A percentile compares a stretch with the other conserved stretches of the same genome.
Conservation (phyloP, 345 rosid genomes). For the Cardamine occulta region DNA sequence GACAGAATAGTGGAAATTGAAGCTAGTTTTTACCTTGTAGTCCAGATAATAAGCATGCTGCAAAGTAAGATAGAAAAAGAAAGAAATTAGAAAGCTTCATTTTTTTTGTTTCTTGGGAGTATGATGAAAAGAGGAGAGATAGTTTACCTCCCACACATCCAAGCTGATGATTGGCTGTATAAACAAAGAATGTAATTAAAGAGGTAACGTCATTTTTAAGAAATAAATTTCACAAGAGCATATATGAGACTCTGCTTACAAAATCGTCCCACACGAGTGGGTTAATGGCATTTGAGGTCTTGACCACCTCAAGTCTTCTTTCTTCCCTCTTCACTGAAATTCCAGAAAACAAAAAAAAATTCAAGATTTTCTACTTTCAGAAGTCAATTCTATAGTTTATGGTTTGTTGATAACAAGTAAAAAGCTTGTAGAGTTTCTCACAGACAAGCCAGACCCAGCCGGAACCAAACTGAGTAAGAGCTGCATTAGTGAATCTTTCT, state of each 20-base stretch:
- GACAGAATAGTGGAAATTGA: background rate
- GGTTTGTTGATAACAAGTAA: background rate
- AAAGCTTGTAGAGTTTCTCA: slow-evolving; percentile 46
- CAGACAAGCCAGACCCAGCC: slow-evolving; percentile 98
- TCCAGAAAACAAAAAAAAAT: background rate
- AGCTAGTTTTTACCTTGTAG: slow-evolving; percentile 64
- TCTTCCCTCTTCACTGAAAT: slow-evolving; percentile 83
- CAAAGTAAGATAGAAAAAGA: slow-evolving; percentile 31
- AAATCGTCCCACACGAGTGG: slow-evolving; percentile 89
- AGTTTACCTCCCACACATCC: slow-evolving; percentile 93
- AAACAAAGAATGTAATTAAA: slow-evolving; percentile 43
- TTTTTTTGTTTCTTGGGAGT: background rate
- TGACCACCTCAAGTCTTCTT: slow-evolving; percentile 65
- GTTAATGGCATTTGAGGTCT: slow-evolving; percentile 74
- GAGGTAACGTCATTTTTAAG: background rate
- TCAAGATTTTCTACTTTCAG: slow-evolving; percentile 4
- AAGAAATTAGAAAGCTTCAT: slow-evolving; percentile 13
- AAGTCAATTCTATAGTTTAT: background rate
- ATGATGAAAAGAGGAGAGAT: slow-evolving; percentile 12
- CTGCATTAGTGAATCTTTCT: slow-evolving; percentile 67
- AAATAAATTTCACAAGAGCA: background rate
- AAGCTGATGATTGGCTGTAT: slow-evolving; percentile 87
- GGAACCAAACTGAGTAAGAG: slow-evolving; percentile 79
- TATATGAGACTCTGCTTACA: slow-evolving; percentile 50
- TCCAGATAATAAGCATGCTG: slow-evolving; percentile 97